Evolutionary conservation across 805 yeast species (phyloP).

Genomic region (Candida saitoana): DNA sequence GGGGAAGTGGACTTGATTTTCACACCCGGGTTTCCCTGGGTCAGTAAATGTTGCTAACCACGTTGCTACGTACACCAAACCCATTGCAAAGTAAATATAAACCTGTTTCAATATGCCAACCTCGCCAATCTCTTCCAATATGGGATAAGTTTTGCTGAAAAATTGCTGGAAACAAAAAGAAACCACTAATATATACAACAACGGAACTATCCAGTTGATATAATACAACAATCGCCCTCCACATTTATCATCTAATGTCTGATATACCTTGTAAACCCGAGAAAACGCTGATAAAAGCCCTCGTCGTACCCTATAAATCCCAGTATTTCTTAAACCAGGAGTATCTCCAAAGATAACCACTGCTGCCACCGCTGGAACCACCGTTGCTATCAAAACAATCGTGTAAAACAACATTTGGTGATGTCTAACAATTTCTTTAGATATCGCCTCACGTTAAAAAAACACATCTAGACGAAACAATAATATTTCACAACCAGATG

Average conservation of each 20-base stretch:
- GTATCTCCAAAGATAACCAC: slow-evolving; percentile 45
- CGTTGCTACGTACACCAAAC: slow-evolving; percentile 31
- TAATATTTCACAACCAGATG: background rate
- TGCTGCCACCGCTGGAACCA: slow-evolving; percentile 4
- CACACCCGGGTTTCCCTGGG: slow-evolving; percentile 35
- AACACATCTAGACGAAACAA: background rate
- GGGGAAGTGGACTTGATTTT: slow-evolving; percentile 18
- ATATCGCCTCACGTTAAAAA: background rate
- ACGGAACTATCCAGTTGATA: slow-evolving; percentile 44
- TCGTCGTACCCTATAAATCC: slow-evolving; percentile 21
- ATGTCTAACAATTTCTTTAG: background rate
- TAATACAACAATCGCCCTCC: slow-evolving; percentile 11
- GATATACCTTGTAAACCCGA: slow-evolving; percentile 2
- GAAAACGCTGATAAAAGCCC: background rate
- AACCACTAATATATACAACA: slow-evolving; percentile 35
- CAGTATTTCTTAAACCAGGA: slow-evolving; percentile 37
- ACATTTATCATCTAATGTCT: slow-evolving; percentile 5
- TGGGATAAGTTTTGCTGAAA: slow-evolving; percentile 23
- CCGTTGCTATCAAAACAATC: background rate
- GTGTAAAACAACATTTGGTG: slow-evolving; percentile 2
- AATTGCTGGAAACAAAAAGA: slow-evolving; percentile 30
- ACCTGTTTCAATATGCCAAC: slow-evolving; percentile 8
- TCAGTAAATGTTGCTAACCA: slow-evolving; percentile 35
- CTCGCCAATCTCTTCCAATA: slow-evolving; percentile 10
- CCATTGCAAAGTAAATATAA: slow-evolving; percentile 29